phyloP scores from a whole-genome alignment of 768 basidiomycete genomes.

The Pleurotus platypus region DNA sequence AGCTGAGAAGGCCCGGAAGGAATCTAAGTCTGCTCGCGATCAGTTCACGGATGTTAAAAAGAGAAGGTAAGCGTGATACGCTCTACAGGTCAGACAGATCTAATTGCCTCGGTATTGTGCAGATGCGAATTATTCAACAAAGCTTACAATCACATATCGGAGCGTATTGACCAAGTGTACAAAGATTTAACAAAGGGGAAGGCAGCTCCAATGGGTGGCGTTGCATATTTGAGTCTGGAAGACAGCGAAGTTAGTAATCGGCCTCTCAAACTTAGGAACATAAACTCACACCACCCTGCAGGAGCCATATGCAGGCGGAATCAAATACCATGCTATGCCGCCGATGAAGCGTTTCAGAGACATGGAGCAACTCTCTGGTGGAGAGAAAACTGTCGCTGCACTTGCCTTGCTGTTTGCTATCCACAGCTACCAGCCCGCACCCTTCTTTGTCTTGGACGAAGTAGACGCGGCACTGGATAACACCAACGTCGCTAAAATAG shows the following conservation, averaged over 20 bases:
- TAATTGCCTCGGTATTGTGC: background rate
- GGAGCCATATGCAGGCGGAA: constrained; percentile 85
- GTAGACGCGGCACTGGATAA: constrained; percentile 98
- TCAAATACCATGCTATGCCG: constrained; percentile 99
- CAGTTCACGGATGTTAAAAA: constrained; percentile 86
- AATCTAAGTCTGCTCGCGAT: constrained; percentile 87
- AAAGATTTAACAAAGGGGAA: constrained; percentile 97
- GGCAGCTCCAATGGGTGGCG: constrained; percentile 90
- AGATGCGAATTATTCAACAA: constrained; percentile 87
- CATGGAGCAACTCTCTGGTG: constrained; percentile 98
- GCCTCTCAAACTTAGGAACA: background rate
- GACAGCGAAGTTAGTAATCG: constrained; percentile 75
- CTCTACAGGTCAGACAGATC: background rate
- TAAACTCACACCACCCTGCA: constrained; percentile 20
- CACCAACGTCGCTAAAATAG: constrained; percentile 96
- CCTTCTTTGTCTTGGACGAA: constrained; percentile 98
- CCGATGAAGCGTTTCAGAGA: constrained; percentile 99
- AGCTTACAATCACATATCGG: constrained; percentile 95
- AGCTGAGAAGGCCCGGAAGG: constrained; percentile 87
- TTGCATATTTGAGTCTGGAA: constrained; percentile 93
- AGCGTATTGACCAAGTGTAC: constrained; percentile 92
- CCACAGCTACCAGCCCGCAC: constrained; percentile 95
- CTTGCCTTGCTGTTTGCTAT: constrained; percentile 96
- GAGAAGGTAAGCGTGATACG: constrained; percentile 46
- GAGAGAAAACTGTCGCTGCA: constrained; percentile 98